A percentile compares a stretch with the other conserved stretches of the same genome.
phyloP scores from a whole-genome alignment of 1,284 basidiomycete species.

The Volvariella surrecta region DNA sequence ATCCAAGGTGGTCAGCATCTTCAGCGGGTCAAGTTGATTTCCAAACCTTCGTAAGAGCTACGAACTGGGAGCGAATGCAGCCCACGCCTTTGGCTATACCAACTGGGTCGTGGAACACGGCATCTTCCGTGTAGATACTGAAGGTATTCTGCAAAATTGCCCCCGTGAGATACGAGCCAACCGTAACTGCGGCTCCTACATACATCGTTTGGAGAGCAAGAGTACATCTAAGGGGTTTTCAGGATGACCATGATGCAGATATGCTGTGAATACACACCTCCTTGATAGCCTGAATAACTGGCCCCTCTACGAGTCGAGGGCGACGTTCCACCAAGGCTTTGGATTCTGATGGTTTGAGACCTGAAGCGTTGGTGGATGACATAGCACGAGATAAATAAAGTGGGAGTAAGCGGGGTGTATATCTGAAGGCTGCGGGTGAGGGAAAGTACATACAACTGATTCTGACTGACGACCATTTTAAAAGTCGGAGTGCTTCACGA shows the following conservation, averaged over 20 bases:
- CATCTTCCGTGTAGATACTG: constrained; percentile 32
- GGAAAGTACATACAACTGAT: constrained; percentile 1
- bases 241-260: no score
- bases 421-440: no score
- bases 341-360: constrained; percentile 28
- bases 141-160: constrained; percentile 30
- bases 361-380: constrained; percentile 32
- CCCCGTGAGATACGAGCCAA: not conserved
- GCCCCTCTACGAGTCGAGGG: constrained; percentile 26
- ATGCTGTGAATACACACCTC: constrained; percentile 18
- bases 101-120: constrained; percentile 41
- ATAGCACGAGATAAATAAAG: constrained; percentile 13
- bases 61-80: constrained; percentile 37
- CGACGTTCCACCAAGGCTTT: constrained; percentile 29
- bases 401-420: not conserved
- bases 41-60: constrained; percentile 34
- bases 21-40: constrained; percentile 1
- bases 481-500: not conserved
- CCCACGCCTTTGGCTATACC: constrained; percentile 35
- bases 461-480: not conserved
- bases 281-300: constrained; percentile 30
- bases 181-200: not conserved
- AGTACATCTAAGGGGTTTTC: constrained; percentile 26
- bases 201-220: constrained; percentile 32
- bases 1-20: not conserved